Percentiles rank a stretch among this genome's conserved stretches.
These are phyloP conservation scores for Elaphomyces granulatus DNA, from an alignment of 495 filamentous ascomycete species.

Conservation along the genomic window DNA sequence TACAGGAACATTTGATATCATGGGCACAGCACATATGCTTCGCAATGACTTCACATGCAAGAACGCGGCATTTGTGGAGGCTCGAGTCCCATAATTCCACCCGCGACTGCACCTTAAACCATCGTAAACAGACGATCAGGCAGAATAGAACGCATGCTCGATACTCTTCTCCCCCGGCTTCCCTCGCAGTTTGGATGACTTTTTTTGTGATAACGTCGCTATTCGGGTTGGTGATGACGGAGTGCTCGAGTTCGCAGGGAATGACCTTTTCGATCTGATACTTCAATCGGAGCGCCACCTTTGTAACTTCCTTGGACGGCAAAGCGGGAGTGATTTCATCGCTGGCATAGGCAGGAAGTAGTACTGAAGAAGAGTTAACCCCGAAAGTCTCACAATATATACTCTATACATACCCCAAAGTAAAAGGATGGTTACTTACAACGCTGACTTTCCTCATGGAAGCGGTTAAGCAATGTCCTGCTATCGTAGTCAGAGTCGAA, in stretches of 20 bases:
- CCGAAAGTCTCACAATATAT: no score
- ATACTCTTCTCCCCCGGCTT: constrained; percentile 66
- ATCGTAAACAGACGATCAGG: constrained; percentile 73
- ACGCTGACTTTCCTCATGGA: constrained; percentile 22
- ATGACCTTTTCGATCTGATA: constrained; percentile 83
- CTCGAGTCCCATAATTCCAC: constrained; percentile 86
- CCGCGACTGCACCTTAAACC: constrained; percentile 73
- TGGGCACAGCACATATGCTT: constrained; percentile 74
- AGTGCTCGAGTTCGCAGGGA: constrained; percentile 69
- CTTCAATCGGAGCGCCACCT: constrained; percentile 73
- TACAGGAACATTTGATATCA: no score
- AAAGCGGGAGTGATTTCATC: constrained; percentile 28
- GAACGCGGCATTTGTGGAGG: constrained; percentile 60
- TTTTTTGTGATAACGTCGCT: constrained; percentile 66
- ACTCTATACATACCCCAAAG: no score
- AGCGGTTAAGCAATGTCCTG: constrained; percentile 11
- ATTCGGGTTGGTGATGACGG: constrained; percentile 58
- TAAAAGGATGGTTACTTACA: constrained; percentile 17
- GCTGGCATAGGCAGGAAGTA: constrained; percentile 22
- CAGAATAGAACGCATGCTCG: constrained; percentile 70
- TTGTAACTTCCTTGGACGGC: constrained; percentile 64
- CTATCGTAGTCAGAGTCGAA: constrained; percentile 15
- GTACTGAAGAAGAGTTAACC: constrained; percentile 13
- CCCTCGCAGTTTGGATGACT: constrained; percentile 63
- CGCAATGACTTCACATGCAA: constrained; percentile 90